A percentile compares a stretch with the other conserved stretches of the same genome.
phyloP scores from a whole-genome alignment of 2,329 filamentous ascomycete species.

The Chaetothyriales sp. region DNA sequence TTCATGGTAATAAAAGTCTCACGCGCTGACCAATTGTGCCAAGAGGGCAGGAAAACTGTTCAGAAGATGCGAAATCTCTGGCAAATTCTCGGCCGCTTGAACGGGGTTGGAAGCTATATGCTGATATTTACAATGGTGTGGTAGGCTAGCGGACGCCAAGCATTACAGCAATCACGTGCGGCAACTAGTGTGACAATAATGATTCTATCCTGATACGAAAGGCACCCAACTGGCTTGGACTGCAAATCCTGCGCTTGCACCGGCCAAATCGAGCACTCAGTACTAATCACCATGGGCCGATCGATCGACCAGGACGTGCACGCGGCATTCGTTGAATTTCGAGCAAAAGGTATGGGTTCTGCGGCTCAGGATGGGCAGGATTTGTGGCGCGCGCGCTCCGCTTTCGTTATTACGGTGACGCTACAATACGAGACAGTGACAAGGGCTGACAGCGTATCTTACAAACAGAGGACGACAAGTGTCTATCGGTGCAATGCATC shows the following conservation, averaged over 20 bases:
- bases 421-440: constrained; percentile 25
- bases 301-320: constrained; percentile 39
- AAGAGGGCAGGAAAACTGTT: constrained; percentile 5
- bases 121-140: background rate
- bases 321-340: constrained; percentile 38
- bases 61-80: background rate
- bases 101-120: background rate
- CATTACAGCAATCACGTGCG: background rate
- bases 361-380: background rate
- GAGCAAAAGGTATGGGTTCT: constrained; percentile 29
- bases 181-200: background rate
- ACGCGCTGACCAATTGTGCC: constrained; percentile 18
- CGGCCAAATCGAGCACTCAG: background rate
- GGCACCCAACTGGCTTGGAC: background rate
- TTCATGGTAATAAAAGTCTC: constrained; percentile 14
- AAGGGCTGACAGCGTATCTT: constrained; percentile 25
- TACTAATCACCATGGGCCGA: constrained; percentile 29
- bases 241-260: background rate
- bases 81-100: background rate
- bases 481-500: constrained; percentile 38
- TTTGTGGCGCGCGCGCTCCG: background rate
- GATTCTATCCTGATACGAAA: background rate
- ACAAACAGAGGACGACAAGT: constrained; percentile 23
- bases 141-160: background rate
- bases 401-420: constrained; percentile 6